Evolutionary conservation across 2,329 filamentous ascomycete species (phyloP).

Genomic region (Fusarium sarcochroum): DNA sequence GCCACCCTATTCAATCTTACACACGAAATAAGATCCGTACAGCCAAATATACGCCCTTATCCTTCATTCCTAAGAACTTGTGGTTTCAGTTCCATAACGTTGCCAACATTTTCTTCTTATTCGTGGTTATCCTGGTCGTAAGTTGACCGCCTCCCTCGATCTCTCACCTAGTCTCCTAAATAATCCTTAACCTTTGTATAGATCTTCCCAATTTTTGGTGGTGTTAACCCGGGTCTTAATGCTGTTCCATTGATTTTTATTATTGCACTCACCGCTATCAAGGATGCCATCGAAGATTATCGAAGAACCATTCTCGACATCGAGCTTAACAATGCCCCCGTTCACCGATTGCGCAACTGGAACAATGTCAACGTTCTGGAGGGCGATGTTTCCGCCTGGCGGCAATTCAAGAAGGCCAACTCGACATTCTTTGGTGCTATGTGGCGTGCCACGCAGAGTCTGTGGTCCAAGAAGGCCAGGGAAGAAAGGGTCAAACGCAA

Average conservation of each 20-base stretch:
- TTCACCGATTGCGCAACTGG: slow-evolving; percentile 90
- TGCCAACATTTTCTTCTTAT: slow-evolving; percentile 98
- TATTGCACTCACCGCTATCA: slow-evolving; percentile 87
- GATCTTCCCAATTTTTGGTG: slow-evolving; percentile 98
- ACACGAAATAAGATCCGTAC: slow-evolving; percentile 97
- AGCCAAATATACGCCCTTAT: slow-evolving; percentile 95
- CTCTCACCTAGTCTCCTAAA: slow-evolving; percentile 12
- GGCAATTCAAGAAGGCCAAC: slow-evolving; percentile 89
- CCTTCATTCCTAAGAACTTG: slow-evolving; percentile 95
- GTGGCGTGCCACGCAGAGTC: slow-evolving; percentile 61
- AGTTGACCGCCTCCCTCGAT: slow-evolving; percentile 55
- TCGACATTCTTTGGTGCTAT: slow-evolving; percentile 72
- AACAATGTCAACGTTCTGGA: slow-evolving; percentile 93
- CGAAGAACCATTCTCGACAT: slow-evolving; percentile 91
- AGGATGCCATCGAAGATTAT: slow-evolving; percentile 97
- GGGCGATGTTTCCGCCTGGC: slow-evolving; percentile 88
- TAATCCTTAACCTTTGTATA: slow-evolving; percentile 57
- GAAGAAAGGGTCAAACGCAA: slow-evolving; percentile 65
- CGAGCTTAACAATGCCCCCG: slow-evolving; percentile 94
- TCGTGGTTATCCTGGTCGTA: slow-evolving; percentile 94
- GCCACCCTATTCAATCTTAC: slow-evolving; percentile 77
- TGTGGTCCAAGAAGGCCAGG: slow-evolving; percentile 67
- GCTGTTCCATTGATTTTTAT: slow-evolving; percentile 95
- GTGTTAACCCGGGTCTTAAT: slow-evolving; percentile 88
- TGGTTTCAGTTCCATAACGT: slow-evolving; percentile 99